Conservation (phyloP, 306 rosid genomes). For the Quercus suber region DNA sequence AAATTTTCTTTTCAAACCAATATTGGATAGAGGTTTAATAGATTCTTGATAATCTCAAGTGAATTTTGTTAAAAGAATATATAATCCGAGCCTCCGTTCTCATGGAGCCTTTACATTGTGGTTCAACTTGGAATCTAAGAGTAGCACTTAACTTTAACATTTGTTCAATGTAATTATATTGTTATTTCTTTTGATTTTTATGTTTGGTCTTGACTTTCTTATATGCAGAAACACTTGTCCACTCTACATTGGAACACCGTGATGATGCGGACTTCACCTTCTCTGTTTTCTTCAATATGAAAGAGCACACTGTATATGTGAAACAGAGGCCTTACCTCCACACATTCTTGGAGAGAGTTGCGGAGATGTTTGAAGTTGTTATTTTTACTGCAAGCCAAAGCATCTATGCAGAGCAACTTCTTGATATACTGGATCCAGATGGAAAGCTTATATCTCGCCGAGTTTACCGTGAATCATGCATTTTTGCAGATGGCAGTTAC, state of each 20-base stretch:
- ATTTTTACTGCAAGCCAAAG: slow-evolving; percentile 99
- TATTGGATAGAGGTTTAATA: not conserved
- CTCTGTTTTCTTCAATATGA: slow-evolving; percentile 77
- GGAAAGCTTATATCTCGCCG: slow-evolving; percentile 74
- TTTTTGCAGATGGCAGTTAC: slow-evolving; percentile 85
- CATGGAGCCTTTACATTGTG: not conserved
- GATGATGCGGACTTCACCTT: slow-evolving; percentile 89
- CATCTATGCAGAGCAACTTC: slow-evolving; percentile 87
- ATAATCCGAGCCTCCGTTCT: not conserved
- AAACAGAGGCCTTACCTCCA: slow-evolving; percentile 85
- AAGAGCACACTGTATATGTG: slow-evolving; percentile 87
- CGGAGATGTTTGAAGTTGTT: slow-evolving; percentile 90
- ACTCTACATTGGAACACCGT: slow-evolving; percentile 77
- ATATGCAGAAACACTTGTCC: slow-evolving; percentile 93
- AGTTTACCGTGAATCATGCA: slow-evolving; percentile 85
- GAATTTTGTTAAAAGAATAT: not conserved
- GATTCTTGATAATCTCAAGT: not conserved
- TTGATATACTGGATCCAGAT: slow-evolving; percentile 87
- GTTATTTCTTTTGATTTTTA: not conserved
- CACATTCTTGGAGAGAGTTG: slow-evolving; percentile 80
- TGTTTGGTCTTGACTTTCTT: slow-evolving; percentile 12
- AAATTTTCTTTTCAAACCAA: not conserved
- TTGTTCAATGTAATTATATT: not conserved
- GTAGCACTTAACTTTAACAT: not conserved
- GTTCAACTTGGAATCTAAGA: not conserved